Conservation (phyloP, 192 early-diverging fungal species). For the Coemansia sp. region DNA sequence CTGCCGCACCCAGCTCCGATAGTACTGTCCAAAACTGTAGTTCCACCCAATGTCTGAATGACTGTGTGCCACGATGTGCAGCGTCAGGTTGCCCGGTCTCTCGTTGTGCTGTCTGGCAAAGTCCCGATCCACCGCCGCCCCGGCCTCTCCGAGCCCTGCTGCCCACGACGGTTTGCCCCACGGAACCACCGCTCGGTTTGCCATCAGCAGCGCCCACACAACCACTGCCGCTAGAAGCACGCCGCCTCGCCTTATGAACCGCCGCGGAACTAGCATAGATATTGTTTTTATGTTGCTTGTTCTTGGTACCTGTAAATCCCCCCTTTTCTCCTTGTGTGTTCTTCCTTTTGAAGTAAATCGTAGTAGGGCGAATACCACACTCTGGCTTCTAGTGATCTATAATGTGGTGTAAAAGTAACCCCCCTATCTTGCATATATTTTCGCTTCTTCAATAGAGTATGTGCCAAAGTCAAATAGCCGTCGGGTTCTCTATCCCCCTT, state of each 20-base stretch:
- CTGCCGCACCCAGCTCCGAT: constrained; percentile 23
- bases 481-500: too few species aligned
- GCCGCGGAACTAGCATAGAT: constrained; percentile 19
- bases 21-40: constrained; percentile 45
- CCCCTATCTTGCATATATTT: too few species aligned
- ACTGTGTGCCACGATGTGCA: constrained; percentile 48
- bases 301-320: neutral
- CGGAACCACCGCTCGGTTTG: constrained; percentile 32
- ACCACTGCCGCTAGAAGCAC: neutral
- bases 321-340: too few species aligned
- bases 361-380: too few species aligned
- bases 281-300: neutral
- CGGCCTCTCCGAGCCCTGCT: constrained; percentile 32
- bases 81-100: constrained; percentile 23
- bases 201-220: constrained; percentile 10
- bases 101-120: neutral
- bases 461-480: too few species aligned
- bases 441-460: too few species aligned
- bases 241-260: constrained; percentile 12
- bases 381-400: too few species aligned
- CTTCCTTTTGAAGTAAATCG: too few species aligned
- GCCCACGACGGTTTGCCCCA: constrained; percentile 39
- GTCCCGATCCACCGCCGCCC: constrained; percentile 27
- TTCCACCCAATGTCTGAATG: constrained; percentile 55
- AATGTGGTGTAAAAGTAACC: too few species aligned